A percentile compares a stretch with the other conserved stretches of the same genome.
phyloP scores from a whole-genome alignment of 441 rosid genomes.

The Gossypium davidsonii region DNA sequence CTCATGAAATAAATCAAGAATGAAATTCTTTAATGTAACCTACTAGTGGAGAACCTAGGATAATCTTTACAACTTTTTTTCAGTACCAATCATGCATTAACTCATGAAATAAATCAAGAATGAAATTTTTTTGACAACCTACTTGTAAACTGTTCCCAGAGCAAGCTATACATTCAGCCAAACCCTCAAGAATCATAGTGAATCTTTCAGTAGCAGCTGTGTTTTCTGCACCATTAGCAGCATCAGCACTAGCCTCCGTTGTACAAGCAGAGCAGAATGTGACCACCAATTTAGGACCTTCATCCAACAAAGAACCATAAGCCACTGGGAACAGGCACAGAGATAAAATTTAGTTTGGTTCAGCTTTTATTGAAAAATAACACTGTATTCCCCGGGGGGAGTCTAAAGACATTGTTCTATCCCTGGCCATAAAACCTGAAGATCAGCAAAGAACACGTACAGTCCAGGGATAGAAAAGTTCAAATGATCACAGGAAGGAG shows the following conservation, averaged over 20 bases:
- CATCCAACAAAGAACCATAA: slow-evolving; percentile 20
- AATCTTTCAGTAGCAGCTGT: slow-evolving; percentile 25
- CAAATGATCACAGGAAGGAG: background rate
- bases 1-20: background rate
- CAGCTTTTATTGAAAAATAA: background rate
- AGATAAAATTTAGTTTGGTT: background rate
- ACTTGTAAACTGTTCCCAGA: slow-evolving; percentile 41
- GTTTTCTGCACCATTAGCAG: slow-evolving; percentile 30
- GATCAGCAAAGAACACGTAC: background rate
- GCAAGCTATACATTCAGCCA: slow-evolving; percentile 66
- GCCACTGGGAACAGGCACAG: slow-evolving; percentile 1
- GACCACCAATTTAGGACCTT: slow-evolving; percentile 65
- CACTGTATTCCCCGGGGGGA: background rate
- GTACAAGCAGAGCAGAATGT: slow-evolving; percentile 44
- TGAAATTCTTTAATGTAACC: background rate
- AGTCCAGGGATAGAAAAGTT: background rate
- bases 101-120: background rate
- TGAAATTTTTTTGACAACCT: background rate
- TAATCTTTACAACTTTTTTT: background rate
- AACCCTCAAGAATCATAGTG: slow-evolving; percentile 48
- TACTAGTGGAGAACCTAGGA: slow-evolving; percentile 26
- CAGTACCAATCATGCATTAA: background rate
- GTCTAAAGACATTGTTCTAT: slow-evolving; percentile 1
- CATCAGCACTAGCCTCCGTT: slow-evolving; percentile 23
- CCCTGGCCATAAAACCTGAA: background rate